Evolutionary conservation across 768 basidiomycete genomes (phyloP).

Genomic region (Leccinum sublutescens): DNA sequence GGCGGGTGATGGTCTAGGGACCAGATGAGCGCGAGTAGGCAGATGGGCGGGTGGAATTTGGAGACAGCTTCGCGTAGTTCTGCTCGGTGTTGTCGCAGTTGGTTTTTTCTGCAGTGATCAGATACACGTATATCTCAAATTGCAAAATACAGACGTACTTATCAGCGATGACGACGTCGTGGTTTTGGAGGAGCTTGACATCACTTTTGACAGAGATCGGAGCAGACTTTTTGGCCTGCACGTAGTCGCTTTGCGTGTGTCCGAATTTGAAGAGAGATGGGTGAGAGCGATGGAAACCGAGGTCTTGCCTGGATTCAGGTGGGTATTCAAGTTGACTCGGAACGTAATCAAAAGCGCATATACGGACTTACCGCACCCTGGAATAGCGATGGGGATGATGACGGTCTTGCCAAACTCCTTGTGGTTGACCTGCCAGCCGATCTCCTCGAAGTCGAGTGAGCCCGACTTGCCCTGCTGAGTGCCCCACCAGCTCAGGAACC

Average conservation of each 20-base stretch:
- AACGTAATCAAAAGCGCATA: not conserved
- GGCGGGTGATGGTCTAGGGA: conserved; percentile 49
- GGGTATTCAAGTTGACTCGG: not conserved
- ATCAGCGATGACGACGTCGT: conserved; percentile 89
- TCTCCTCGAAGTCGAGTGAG: conserved; percentile 29
- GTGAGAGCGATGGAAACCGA: conserved; percentile 74
- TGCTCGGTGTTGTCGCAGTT: conserved; percentile 74
- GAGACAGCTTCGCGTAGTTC: conserved; percentile 58
- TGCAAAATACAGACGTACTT: conserved; percentile 50
- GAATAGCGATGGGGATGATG: conserved; percentile 85
- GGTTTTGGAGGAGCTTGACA: conserved; percentile 48
- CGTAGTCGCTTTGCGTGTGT: conserved; percentile 94
- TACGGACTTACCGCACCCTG: conserved; percentile 76
- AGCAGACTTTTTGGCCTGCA: conserved; percentile 71
- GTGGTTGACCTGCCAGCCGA: not conserved
- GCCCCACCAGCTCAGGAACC: conserved; percentile 69
- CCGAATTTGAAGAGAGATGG: conserved; percentile 76
- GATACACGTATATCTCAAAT: not conserved
- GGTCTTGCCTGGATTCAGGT: conserved; percentile 69
- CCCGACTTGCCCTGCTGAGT: conserved; percentile 44
- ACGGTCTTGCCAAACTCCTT: conserved; percentile 66
- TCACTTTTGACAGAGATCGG: conserved; percentile 75
- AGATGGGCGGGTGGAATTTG: conserved; percentile 50
- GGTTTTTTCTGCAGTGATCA: conserved; percentile 73
- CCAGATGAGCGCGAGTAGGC: conserved; percentile 84